A percentile compares a stretch with the other conserved stretches of the same genome.
These are phyloP conservation scores for Verticillium nonalfalfae DNA, from an alignment of 2,329 filamentous ascomycete genomes.

Conservation along the genomic window DNA sequence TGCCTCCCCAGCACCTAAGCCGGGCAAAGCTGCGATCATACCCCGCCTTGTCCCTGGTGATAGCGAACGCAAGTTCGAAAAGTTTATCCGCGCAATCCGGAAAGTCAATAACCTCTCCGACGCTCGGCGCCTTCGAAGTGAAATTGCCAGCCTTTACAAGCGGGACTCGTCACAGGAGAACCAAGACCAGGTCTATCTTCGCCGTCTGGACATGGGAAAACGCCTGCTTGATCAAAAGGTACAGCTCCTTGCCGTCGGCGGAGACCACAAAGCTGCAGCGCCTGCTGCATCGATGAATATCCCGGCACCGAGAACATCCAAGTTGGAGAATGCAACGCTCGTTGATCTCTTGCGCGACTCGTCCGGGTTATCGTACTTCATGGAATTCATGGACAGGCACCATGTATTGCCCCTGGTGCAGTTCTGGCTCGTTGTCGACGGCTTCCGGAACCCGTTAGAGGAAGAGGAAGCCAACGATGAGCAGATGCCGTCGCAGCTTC, in stretches of 20 bases:
- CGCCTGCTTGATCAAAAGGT: slow-evolving; percentile 86
- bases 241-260: slow-evolving; percentile 66
- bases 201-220: slow-evolving; percentile 87
- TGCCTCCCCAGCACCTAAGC: slow-evolving; percentile 70
- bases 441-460: slow-evolving; percentile 89
- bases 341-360: slow-evolving; percentile 85
- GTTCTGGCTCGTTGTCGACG: slow-evolving; percentile 97
- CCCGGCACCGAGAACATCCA: slow-evolving; percentile 40
- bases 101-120: slow-evolving; percentile 89
- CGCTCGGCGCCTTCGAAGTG: slow-evolving; percentile 83
- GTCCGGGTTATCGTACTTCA: slow-evolving; percentile 92
- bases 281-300: slow-evolving; percentile 16
- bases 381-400: slow-evolving; percentile 98
- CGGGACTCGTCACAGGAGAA: slow-evolving; percentile 71
- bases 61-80: slow-evolving; percentile 87
- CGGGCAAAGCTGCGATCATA: slow-evolving; percentile 59
- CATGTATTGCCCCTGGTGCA: slow-evolving; percentile 83
- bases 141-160: slow-evolving; percentile 87
- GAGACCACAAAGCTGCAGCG: slow-evolving; percentile 36
- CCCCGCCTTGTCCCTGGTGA: slow-evolving; percentile 77
- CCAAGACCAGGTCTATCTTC: slow-evolving; percentile 80
- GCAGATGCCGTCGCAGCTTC: slow-evolving; percentile 51
- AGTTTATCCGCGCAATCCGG: slow-evolving; percentile 83
- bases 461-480: slow-evolving; percentile 68
- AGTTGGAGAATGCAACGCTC: slow-evolving; percentile 68